Evolutionary conservation across 2,329 filamentous ascomycete species (phyloP), one percentile per base, ranked within the genome.

Genomic region (Onygenales sp.): DNA sequence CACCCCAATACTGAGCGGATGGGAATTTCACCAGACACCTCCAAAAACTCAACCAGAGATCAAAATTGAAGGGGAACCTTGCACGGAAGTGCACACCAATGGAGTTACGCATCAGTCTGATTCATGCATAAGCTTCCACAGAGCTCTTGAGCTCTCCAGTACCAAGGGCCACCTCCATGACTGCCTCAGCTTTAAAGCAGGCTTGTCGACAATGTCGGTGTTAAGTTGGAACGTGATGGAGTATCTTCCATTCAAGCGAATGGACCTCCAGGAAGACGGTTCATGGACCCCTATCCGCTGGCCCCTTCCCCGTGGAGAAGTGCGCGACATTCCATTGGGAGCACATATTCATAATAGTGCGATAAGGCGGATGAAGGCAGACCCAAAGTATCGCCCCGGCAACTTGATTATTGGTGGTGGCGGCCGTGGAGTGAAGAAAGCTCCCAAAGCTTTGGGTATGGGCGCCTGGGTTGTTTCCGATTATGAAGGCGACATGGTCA

Each of bases 351-450:
- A 93, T 61, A 80, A 83, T 42, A 87, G 84, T 21, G 88, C 88
- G 0, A 82, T 93, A 54, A 80, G 81, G 14, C 78, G 88, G 6
- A 85, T 93, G 82, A 67, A 81, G 46, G 67, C 72, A 6, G 79
- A 90, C 55, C 64, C 74, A 1, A 72, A 61, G 0, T 93, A 92
- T 62, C 77, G 88, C 0, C 88, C 88, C 0, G 88, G 88, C 0
- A 93, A 93, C 56, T 66, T 93, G 51, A 89, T 93, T 56, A 70
- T 91, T 2, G 88, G 88, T 0, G 88, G 88, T 1, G 88, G 88
- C 13, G 88, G 88, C 0, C 74, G 87, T 33, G 88, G 87, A 0
- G 74, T 82, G 1, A 75, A 80, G 31, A 70, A 61, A 7, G 87
- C 87, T 1, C 82, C 85, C 0, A 62, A 75, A 6, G 69, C 82